Percentiles rank a stretch among this genome's conserved stretches.
Conservation (phyloP, 768 basidiomycete species). For the Tylopilus balloui region DNA sequence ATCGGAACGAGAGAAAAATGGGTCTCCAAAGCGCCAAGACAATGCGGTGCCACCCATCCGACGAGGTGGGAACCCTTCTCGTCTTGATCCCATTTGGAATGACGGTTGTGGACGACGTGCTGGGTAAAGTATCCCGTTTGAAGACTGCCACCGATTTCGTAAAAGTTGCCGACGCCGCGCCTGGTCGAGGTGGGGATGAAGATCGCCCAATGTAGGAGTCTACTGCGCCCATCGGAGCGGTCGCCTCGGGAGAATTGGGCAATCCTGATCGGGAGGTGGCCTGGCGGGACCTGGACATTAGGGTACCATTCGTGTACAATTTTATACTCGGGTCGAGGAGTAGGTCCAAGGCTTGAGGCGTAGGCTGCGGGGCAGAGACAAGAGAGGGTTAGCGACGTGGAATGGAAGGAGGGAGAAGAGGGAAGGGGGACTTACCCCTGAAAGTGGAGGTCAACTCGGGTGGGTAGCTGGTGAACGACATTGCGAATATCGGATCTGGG, state of each 20-base stretch:
- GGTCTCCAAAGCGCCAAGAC: constrained; percentile 4
- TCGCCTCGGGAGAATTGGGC: constrained; percentile 13
- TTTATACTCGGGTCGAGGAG: background rate
- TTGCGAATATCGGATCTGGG: constrained; percentile 1
- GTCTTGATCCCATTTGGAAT: constrained; percentile 9
- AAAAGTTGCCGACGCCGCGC: constrained; percentile 20
- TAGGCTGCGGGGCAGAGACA: background rate
- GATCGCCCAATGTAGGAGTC: constrained; percentile 19
- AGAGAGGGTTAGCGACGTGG: background rate
- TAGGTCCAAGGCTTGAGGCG: constrained; percentile 3
- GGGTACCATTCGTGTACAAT: constrained; percentile 5
- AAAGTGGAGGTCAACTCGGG: constrained; percentile 8
- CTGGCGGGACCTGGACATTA: constrained; percentile 6
- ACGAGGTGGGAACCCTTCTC: constrained; percentile 14
- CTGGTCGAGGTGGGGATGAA: constrained; percentile 18
- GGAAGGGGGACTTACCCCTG: constrained; percentile 10
- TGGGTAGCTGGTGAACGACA: background rate
- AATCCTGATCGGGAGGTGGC: constrained; percentile 15
- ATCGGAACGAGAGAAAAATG: constrained; percentile 12
- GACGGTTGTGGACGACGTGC: constrained; percentile 14
- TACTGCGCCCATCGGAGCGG: background rate
- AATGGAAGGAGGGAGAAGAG: no score
- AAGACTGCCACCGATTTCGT: constrained; percentile 14
- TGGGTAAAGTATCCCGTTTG: constrained; percentile 13
- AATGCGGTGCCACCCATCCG: constrained; percentile 7